These are phyloP conservation scores for Gaertneriomyces sp. DNA, from an alignment of 192 early-diverging fungal species.

Conservation along the genomic window DNA sequence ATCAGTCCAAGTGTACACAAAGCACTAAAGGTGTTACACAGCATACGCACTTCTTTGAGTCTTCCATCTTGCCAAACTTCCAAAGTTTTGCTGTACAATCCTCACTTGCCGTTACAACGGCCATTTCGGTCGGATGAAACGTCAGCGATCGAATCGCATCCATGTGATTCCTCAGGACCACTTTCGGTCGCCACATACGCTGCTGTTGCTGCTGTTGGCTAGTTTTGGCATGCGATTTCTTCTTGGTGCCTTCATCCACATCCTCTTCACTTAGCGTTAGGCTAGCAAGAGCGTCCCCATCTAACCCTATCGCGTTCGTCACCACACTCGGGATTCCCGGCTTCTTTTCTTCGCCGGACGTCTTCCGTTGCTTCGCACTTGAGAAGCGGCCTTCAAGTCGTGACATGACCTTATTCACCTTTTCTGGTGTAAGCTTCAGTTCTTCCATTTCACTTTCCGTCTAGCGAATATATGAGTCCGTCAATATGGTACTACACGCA, in stretches of 20 bases:
- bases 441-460: constrained; percentile 27
- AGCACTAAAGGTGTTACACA: background rate
- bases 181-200: constrained; percentile 61
- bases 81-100: constrained; percentile 77
- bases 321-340: constrained; percentile 23
- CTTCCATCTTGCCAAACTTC: constrained; percentile 47
- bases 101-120: constrained; percentile 70
- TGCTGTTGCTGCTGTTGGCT: constrained; percentile 9
- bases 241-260: constrained; percentile 31
- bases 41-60: constrained; percentile 7
- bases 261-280: constrained; percentile 33
- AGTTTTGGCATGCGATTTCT: constrained; percentile 1
- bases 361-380: constrained; percentile 6
- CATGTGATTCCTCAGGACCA: constrained; percentile 61
- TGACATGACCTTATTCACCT: constrained; percentile 28
- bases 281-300: constrained; percentile 23
- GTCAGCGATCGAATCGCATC: constrained; percentile 62
- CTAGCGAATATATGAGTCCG: background rate
- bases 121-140: constrained; percentile 55
- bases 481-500: too few species aligned
- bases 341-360: constrained; percentile 1
- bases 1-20: background rate
- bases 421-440: constrained; percentile 30
- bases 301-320: constrained; percentile 21
- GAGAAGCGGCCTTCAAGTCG: constrained; percentile 15